Conservation (phyloP, 805 yeast species). For the Candida arabinofermentans region DNA sequence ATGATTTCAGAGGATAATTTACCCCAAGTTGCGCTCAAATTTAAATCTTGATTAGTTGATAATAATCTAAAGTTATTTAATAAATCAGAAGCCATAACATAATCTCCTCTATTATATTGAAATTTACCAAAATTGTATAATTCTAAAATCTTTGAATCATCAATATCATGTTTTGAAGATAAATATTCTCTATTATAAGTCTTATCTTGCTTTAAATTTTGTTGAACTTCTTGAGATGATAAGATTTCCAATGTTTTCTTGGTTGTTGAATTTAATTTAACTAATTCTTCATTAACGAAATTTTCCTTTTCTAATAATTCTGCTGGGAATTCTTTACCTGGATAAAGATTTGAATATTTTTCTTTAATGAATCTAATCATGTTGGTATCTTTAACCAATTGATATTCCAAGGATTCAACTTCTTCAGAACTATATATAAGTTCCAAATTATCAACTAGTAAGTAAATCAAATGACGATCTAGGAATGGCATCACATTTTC, state of each 20-base stretch:
- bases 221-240: slow-evolving; percentile 47
- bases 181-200: slow-evolving; percentile 46
- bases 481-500: slow-evolving; percentile 51
- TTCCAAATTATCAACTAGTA: slow-evolving; percentile 45
- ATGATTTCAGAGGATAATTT: slow-evolving; percentile 59
- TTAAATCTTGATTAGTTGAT: slow-evolving; percentile 46
- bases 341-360: slow-evolving; percentile 39
- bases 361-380: slow-evolving; percentile 49
- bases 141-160: slow-evolving; percentile 44
- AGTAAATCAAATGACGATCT: slow-evolving; percentile 58
- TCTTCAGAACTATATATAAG: slow-evolving; percentile 37
- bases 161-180: slow-evolving; percentile 40
- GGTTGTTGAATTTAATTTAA: slow-evolving; percentile 38
- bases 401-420: slow-evolving; percentile 45
- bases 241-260: slow-evolving; percentile 42
- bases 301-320: slow-evolving; percentile 38
- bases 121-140: slow-evolving; percentile 58
- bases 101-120: slow-evolving; percentile 62
- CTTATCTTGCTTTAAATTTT: slow-evolving; percentile 51
- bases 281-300: slow-evolving; percentile 36
- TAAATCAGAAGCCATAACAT: slow-evolving; percentile 54
- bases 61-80: slow-evolving; percentile 53
- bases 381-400: slow-evolving; percentile 53
- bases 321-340: slow-evolving; percentile 36
- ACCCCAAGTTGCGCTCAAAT: slow-evolving; percentile 64